Evolutionary conservation across 139 green algal species (phyloP).

Genomic region (Chlorella sp.): DNA sequence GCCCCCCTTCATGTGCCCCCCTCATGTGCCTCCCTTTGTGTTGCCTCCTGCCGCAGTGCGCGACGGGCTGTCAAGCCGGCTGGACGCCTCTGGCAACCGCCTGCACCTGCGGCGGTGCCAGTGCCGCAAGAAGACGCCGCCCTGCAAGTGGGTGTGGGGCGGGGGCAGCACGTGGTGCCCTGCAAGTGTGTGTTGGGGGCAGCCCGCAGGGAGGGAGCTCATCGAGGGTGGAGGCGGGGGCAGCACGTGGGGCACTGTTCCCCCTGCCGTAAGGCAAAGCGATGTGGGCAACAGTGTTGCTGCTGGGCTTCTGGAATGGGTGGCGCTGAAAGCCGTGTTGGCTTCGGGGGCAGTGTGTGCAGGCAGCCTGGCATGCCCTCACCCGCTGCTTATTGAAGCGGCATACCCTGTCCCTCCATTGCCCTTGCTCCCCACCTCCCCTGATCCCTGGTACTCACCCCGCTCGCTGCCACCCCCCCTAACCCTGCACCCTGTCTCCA

Average conservation of each 20-base stretch:
- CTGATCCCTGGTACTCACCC: not conserved
- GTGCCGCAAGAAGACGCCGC: slow-evolving; percentile 60
- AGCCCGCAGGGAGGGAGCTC: too few relatives aligned
- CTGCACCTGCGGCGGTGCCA: slow-evolving; percentile 64
- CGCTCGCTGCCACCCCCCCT: not conserved
- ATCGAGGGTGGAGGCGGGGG: not conserved
- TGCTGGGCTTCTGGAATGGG: not conserved
- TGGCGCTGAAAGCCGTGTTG: not conserved
- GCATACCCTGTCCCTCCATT: not conserved
- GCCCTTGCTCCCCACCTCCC: not conserved
- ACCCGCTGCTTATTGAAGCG: not conserved
- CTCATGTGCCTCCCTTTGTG: not conserved
- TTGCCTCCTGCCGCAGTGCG: slow-evolving; percentile 23
- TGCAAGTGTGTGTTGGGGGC: not conserved
- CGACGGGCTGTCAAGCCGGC: slow-evolving; percentile 50
- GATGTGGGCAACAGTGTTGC: not conserved
- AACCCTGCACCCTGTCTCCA: not conserved
- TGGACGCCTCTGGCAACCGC: slow-evolving; percentile 39
- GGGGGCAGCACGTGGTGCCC: not conserved
- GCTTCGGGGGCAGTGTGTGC: not conserved
- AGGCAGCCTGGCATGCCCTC: too few relatives aligned
- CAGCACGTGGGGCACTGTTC: not conserved
- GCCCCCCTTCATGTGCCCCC: not conserved
- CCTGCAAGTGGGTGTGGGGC: slow-evolving; percentile 33
- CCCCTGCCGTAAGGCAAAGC: not conserved